Base-by-base conservation (phyloP, 208 protist species). In the Borovskyia barvae region DNA sequence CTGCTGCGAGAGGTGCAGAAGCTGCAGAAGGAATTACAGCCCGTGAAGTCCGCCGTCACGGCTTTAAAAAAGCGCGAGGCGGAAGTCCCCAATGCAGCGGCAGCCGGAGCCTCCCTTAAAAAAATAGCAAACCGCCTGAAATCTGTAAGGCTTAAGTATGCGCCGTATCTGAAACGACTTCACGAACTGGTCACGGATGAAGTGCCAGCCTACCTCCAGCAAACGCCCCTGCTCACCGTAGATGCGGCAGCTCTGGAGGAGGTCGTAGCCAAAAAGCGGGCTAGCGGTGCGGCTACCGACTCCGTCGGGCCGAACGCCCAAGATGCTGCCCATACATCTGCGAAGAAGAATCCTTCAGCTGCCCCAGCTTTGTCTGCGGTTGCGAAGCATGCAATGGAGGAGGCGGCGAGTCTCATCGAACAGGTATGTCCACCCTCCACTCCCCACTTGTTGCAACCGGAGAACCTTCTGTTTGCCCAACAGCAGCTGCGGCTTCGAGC, bases 11-110 rank as follows among this genome's bases (percentile, higher is more conserved):
- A 90, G 50, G 52, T 94, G 26, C 75, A 85, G 55, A 91, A 94
- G 45, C 68, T 94, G 5, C 72, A 68, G 26, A 87, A 88, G 50
- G 87, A 94, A 59, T 62, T 94, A 12, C 70, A 81, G 26, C 87
- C 87, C 1, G 84, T 94, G 5, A 88, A 87, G 19, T 71, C 75
- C 20, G 87, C 87, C 2, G 54, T 94, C 15, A 42, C 72, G 8
- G 65, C 80, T 0, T 59, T 94, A 20, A 40, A 82, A 40, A 92
- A 90, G 57, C 73, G 87, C 4, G 83, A 92, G 66, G 22, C 63
- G 12, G 84, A 89, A 39, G 49, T 58, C 36, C 55, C 66, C 7
- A 78, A 69, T 43, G 72, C 81, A 12, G 78, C 82, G 12, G 79
- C 79, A 3, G 77, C 82, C 0, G 87, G 84, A 6, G 71, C 63